Conservation (phyloP, 2,329 filamentous ascomycete genomes). For the Blumeriella jaapii region DNA sequence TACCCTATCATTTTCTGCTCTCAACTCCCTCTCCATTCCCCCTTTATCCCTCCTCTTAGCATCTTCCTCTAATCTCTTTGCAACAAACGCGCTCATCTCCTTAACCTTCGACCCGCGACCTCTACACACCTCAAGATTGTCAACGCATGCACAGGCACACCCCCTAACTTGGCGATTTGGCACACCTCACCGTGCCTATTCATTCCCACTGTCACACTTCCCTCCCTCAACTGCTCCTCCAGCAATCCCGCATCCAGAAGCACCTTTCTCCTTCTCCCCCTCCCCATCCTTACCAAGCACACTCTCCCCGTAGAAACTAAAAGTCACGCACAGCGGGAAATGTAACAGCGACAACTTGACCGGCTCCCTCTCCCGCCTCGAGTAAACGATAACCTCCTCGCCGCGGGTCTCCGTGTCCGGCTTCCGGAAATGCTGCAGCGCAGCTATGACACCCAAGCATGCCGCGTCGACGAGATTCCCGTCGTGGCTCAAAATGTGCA, state of each 20-base stretch:
- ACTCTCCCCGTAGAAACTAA: constrained; percentile 59
- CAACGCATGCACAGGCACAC: constrained; percentile 69
- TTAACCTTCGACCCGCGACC: constrained; percentile 68
- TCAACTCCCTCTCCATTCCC: constrained; percentile 65
- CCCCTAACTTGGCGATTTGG: constrained; percentile 71
- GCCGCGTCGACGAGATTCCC: constrained; percentile 80
- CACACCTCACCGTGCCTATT: constrained; percentile 27
- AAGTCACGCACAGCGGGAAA: constrained; percentile 82
- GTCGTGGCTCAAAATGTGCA: constrained; percentile 85
- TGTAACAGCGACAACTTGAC: constrained; percentile 86
- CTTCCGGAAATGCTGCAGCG: constrained; percentile 80
- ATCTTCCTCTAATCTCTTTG: constrained; percentile 65
- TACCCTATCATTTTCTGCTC: constrained; percentile 68
- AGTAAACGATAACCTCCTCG: constrained; percentile 75
- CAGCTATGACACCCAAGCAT: constrained; percentile 79
- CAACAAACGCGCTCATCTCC: constrained; percentile 64
- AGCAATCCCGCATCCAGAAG: constrained; percentile 60
- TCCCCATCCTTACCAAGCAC: constrained; percentile 37
- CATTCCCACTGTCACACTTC: constrained; percentile 62
- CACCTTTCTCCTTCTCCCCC: constrained; percentile 57
- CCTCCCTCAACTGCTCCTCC: constrained; percentile 66
- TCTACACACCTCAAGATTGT: constrained; percentile 65
- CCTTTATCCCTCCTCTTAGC: constrained; percentile 66
- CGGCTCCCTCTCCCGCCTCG: constrained; percentile 73
- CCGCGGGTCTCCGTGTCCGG: constrained; percentile 82